Conservation (phyloP, 345 rosid species). For the Linum trigynum region DNA sequence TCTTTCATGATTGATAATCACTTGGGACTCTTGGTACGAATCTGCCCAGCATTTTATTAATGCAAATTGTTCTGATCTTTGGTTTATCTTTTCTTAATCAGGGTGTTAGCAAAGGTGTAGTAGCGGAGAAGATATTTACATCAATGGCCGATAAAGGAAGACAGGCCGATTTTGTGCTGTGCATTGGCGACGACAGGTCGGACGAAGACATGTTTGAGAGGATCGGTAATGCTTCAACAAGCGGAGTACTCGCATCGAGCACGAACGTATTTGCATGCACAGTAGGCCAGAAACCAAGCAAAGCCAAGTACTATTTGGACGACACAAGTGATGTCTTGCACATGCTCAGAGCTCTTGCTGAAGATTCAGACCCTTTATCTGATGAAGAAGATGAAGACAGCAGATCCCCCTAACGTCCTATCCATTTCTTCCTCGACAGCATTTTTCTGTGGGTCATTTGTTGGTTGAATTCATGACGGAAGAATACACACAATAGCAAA, state of each 20-base stretch:
- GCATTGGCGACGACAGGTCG: neutral
- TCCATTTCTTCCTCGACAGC: no score
- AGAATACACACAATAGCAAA: no score
- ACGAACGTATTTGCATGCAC: neutral
- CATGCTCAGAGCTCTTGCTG: neutral
- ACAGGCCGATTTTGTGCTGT: neutral
- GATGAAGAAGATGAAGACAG: neutral
- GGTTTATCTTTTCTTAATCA: neutral
- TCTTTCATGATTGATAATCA: no score
- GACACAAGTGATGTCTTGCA: neutral
- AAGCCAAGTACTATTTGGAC: neutral
- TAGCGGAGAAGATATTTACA: neutral
- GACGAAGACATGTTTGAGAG: neutral
- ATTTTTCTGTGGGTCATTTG: no score
- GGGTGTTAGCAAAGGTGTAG: neutral
- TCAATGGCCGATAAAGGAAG: neutral
- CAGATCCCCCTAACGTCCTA: neutral
- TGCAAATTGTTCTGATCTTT: neutral
- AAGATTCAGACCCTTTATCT: neutral
- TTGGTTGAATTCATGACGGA: no score
- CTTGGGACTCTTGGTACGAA: no score
- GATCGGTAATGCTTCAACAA: neutral
- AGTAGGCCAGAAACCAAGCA: neutral
- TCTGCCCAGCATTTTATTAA: no score
- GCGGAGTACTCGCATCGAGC: neutral